Percentiles rank a stretch among this genome's conserved stretches.
Conservation (phyloP, 2,329 filamentous ascomycete species). For the Diaporthe eres region DNA sequence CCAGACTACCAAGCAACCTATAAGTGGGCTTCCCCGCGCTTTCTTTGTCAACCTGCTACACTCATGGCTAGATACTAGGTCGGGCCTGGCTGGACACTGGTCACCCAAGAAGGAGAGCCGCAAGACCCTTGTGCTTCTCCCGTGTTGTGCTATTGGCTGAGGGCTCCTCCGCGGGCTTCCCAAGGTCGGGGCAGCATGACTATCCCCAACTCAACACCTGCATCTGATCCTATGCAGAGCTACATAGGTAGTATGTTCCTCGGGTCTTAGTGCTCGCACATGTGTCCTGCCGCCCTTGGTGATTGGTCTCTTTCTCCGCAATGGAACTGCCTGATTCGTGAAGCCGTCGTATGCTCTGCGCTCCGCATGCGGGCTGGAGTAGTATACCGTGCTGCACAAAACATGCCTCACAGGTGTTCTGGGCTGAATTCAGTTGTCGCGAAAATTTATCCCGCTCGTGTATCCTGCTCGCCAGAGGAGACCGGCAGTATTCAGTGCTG, state of each 20-base stretch:
- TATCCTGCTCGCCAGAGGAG: not conserved
- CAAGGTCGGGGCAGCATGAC: slow-evolving; percentile 2
- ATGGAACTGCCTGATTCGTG: not conserved
- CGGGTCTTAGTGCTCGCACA: not conserved
- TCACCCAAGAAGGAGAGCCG: slow-evolving; percentile 18
- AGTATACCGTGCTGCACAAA: not conserved
- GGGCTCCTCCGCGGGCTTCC: not conserved
- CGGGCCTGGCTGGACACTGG: not conserved
- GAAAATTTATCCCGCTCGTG: not conserved
- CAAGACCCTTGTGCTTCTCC: slow-evolving; percentile 37
- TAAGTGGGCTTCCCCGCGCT: not conserved
- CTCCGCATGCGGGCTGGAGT: not conserved
- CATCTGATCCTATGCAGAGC: not conserved
- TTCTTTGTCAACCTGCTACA: not conserved
- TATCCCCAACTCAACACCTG: not conserved
- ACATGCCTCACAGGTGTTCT: not conserved
- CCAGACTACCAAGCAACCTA: not conserved
- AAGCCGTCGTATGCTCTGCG: not conserved
- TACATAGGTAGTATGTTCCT: not conserved
- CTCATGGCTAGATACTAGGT: not conserved
- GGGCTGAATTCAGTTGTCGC: not conserved
- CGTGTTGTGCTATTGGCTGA: slow-evolving; percentile 39
- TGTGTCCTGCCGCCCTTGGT: not conserved
- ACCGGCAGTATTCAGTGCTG: not conserved
- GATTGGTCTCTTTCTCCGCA: not conserved